Evolutionary conservation across 1,139 yeast genomes (phyloP).

Genomic region (Kodamaea sp.): DNA sequence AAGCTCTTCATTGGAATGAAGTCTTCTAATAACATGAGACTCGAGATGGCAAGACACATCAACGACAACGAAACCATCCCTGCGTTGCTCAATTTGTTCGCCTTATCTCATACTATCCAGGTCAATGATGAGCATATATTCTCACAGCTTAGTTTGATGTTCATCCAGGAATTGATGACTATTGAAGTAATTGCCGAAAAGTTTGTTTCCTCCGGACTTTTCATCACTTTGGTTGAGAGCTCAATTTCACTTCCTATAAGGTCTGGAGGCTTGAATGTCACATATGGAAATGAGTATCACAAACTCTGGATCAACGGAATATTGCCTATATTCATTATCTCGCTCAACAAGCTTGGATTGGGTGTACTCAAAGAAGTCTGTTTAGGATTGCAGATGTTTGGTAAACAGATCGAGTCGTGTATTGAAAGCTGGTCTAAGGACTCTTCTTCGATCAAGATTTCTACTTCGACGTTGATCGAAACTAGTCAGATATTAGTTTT

Average conservation of each 20-base stretch:
- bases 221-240: conserved; percentile 71
- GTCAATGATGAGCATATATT: conserved; percentile 64
- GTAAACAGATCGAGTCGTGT: conserved; percentile 64
- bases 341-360: conserved; percentile 65
- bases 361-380: conserved; percentile 65
- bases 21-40: conserved; percentile 49
- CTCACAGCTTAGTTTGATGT: conserved; percentile 73
- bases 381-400: conserved; percentile 62
- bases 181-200: conserved; percentile 66
- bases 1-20: conserved; percentile 57
- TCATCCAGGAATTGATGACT: conserved; percentile 67
- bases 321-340: conserved; percentile 62
- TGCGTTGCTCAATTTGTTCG: conserved; percentile 63
- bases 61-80: conserved; percentile 62
- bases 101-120: conserved; percentile 65
- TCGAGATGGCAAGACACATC: conserved; percentile 54
- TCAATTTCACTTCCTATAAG: conserved; percentile 69
- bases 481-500: conserved; percentile 75
- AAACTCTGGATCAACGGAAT: conserved; percentile 82
- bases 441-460: conserved; percentile 53
- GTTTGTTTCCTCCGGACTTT: conserved; percentile 64
- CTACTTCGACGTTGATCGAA: conserved; percentile 70
- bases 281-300: conserved; percentile 55
- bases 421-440: conserved; percentile 71
- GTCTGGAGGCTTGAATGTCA: conserved; percentile 59